phyloP scores from a whole-genome alignment of 2,329 filamentous ascomycete genomes.

The Fusarium sp. region DNA sequence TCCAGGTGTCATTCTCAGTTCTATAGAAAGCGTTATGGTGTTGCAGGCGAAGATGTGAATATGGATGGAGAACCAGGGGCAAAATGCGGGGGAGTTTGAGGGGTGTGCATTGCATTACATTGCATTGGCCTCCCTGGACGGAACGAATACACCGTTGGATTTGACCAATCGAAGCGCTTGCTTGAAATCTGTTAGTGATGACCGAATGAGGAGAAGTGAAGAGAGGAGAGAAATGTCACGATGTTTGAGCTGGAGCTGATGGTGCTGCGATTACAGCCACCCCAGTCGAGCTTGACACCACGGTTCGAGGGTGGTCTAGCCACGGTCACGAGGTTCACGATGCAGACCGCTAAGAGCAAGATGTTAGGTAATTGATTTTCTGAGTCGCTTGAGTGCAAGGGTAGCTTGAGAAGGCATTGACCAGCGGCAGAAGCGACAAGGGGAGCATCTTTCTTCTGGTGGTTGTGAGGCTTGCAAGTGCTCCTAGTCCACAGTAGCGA shows the following conservation, averaged over 20 bases:
- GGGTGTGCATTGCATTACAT: conserved; percentile 17
- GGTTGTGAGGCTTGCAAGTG: conserved; percentile 35
- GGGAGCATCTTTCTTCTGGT: conserved; percentile 9
- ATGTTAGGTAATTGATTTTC: conserved; percentile 41
- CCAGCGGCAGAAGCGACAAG: conserved; percentile 23
- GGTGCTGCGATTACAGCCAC: conserved; percentile 30
- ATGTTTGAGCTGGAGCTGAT: conserved; percentile 35
- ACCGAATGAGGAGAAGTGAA: conserved; percentile 19
- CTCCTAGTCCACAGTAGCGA: conserved; percentile 24
- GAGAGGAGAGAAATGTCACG: conserved; percentile 42
- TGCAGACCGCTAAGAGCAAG: conserved; percentile 43
- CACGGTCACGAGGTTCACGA: conserved; percentile 32
- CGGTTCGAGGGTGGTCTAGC: conserved; percentile 27
- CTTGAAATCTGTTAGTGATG: conserved; percentile 27
- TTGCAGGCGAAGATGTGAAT: conserved; percentile 11
- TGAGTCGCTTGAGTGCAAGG: conserved; percentile 30
- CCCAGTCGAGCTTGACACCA: conserved; percentile 26
- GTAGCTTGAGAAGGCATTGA: conserved; percentile 33
- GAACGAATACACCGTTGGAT: conserved; percentile 30
- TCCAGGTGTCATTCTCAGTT: conserved; percentile 19
- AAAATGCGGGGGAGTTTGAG: conserved; percentile 37
- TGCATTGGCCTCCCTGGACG: conserved; percentile 5
- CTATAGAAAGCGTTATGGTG: conserved; percentile 29
- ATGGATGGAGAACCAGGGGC: conserved; percentile 13
- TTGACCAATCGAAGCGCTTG: conserved; percentile 31